Evolutionary conservation across 495 filamentous ascomycete species (phyloP).

Genomic region (Platismatia glauca): DNA sequence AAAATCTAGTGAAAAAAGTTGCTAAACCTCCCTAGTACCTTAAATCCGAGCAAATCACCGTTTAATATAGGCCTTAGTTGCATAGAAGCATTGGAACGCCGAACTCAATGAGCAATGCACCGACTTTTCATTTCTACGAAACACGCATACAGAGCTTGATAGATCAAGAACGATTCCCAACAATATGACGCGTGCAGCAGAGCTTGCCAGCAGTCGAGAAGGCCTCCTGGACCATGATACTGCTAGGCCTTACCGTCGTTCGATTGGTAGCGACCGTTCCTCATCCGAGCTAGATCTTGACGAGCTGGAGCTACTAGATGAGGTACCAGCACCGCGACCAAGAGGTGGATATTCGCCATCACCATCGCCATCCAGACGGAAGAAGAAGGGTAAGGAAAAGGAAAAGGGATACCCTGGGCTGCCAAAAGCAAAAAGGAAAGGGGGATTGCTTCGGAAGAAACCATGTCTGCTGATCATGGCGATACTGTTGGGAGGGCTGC

Average conservation of each 20-base stretch:
- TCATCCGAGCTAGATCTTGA: constrained; percentile 16
- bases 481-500: constrained; percentile 11
- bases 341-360: constrained; percentile 20
- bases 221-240: constrained; percentile 15
- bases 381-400: constrained; percentile 10
- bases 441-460: constrained; percentile 18
- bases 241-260: constrained; percentile 28
- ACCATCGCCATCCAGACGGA: constrained; percentile 6
- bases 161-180: background rate
- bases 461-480: constrained; percentile 14
- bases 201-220: constrained; percentile 15
- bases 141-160: background rate
- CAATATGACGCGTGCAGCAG: constrained; percentile 13
- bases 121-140: background rate
- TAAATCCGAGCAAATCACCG: background rate
- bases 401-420: constrained; percentile 1
- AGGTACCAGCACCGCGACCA: constrained; percentile 2
- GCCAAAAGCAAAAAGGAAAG: constrained; percentile 12
- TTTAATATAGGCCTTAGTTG: no score
- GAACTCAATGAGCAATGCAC: no score
- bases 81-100: no score
- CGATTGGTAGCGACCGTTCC: constrained; percentile 28
- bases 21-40: no score
- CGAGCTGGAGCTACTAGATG: constrained; percentile 11
- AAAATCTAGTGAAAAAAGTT: no score